These are phyloP conservation scores for Pseudocercospora musae DNA, from an alignment of 2,329 filamentous ascomycete genomes.

Conservation along the genomic window DNA sequence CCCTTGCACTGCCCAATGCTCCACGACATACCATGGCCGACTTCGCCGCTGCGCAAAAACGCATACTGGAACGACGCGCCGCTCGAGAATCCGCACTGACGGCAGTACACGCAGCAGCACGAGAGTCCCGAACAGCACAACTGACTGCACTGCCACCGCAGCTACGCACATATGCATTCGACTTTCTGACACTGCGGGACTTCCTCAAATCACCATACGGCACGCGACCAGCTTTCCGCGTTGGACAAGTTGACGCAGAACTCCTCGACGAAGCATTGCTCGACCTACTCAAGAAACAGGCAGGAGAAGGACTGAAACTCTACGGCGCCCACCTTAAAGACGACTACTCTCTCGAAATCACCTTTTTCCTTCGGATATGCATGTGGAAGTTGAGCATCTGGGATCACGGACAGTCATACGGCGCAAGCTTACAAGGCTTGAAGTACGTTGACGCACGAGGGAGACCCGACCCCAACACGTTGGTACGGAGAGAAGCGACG, in stretches of 20 bases:
- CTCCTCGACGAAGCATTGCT: conserved; percentile 90
- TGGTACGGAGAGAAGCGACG: conserved; percentile 63
- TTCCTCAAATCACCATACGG: conserved; percentile 69
- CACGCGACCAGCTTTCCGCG: conserved; percentile 80
- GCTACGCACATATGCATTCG: conserved; percentile 48
- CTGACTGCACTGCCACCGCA: conserved; percentile 47
- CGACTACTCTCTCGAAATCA: conserved; percentile 83
- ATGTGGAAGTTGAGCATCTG: conserved; percentile 95
- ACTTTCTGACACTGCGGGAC: conserved; percentile 56
- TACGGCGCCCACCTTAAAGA: conserved; percentile 75
- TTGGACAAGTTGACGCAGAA: conserved; percentile 94
- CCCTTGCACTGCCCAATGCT: not conserved
- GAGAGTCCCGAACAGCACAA: conserved; percentile 36
- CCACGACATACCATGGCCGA: conserved; percentile 46
- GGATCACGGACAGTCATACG: conserved; percentile 95
- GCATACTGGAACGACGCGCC: conserved; percentile 75
- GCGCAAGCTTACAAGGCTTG: conserved; percentile 86
- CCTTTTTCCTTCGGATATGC: conserved; percentile 69
- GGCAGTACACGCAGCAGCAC: conserved; percentile 53
- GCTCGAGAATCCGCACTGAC: conserved; percentile 57
- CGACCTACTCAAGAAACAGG: conserved; percentile 78
- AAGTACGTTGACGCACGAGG: conserved; percentile 79
- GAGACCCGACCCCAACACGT: conserved; percentile 11
- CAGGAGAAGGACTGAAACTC: conserved; percentile 83
- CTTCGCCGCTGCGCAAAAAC: conserved; percentile 86